Percentiles rank a stretch among this genome's conserved stretches.
These are phyloP conservation scores for Saururus chinensis DNA, from an alignment of 164 flowering plant genomes.

Conservation along the genomic window DNA sequence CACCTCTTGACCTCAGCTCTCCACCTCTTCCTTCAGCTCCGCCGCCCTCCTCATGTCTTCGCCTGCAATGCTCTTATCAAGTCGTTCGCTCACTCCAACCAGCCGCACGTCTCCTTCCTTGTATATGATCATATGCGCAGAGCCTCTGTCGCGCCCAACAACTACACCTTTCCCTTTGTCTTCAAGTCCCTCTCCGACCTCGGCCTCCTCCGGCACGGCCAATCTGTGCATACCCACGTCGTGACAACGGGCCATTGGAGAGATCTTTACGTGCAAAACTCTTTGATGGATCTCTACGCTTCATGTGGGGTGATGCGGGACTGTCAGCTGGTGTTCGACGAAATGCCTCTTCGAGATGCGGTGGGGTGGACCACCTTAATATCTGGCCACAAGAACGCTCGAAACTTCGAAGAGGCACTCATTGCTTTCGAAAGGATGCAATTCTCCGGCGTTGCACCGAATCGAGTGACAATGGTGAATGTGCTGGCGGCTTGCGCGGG, in stretches of 20 bases:
- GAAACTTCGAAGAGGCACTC: slow-evolving; percentile 34
- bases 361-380: slow-evolving; percentile 60
- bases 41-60: slow-evolving; percentile 33
- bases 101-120: slow-evolving; percentile 23
- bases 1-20: slow-evolving; percentile 23
- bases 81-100: slow-evolving; percentile 30
- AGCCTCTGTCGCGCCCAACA: slow-evolving; percentile 26
- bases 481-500: slow-evolving; percentile 42
- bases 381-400: slow-evolving; percentile 24
- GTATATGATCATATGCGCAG: slow-evolving; percentile 32
- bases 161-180: slow-evolving; percentile 52
- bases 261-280: slow-evolving; percentile 44
- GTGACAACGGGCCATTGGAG: slow-evolving; percentile 26
- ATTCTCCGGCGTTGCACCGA: slow-evolving; percentile 35
- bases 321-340: slow-evolving; percentile 38
- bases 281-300: slow-evolving; percentile 36
- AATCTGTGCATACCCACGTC: slow-evolving; percentile 31
- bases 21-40: slow-evolving; percentile 19
- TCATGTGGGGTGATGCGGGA: slow-evolving; percentile 25
- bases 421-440: slow-evolving; percentile 45
- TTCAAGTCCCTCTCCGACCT: slow-evolving; percentile 39
- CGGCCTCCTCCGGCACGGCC: slow-evolving; percentile 17
- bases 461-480: slow-evolving; percentile 50
- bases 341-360: slow-evolving; percentile 46
- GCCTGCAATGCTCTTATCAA: slow-evolving; percentile 41